Percentiles rank a stretch among this genome's conserved stretches.
Evolutionary conservation across 768 basidiomycete species (phyloP).

Genomic region (Phallus indusiatus): DNA sequence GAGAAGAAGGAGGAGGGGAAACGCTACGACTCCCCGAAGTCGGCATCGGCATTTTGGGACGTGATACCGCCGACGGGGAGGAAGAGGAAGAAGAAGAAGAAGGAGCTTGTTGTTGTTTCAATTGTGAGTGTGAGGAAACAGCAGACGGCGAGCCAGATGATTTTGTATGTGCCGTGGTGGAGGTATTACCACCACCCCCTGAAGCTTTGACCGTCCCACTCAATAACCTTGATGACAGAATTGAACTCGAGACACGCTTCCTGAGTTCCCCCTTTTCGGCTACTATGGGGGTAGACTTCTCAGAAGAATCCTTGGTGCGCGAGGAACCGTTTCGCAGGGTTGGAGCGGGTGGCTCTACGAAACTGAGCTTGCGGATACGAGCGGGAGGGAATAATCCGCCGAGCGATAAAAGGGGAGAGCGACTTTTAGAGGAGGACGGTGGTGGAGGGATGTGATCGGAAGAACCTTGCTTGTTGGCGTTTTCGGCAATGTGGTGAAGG

Average conservation of each 20-base stretch:
- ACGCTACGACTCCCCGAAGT: not conserved
- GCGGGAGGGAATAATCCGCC: not conserved
- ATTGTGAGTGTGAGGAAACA: not conserved
- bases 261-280: not conserved
- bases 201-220: not conserved
- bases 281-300: not conserved
- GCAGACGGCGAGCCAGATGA: not conserved
- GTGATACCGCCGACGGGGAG: not conserved
- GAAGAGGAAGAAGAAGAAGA: too few species aligned
- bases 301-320: not conserved
- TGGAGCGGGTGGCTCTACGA: not conserved
- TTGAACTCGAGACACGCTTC: not conserved
- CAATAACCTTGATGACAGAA: not conserved
- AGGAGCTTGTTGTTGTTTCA: not conserved
- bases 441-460: not conserved
- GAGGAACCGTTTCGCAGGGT: not conserved
- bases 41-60: not conserved
- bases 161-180: not conserved
- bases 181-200: not conserved
- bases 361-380: not conserved
- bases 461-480: not conserved
- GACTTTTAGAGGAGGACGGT: not conserved
- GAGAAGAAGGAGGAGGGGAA: not conserved
- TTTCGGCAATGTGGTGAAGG: not conserved
- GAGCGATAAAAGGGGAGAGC: constrained; percentile 1